Evolutionary conservation across 192 early-diverging fungal species (phyloP), one percentile per base, ranked within the genome.

Genomic region (Coemansia sp.): DNA sequence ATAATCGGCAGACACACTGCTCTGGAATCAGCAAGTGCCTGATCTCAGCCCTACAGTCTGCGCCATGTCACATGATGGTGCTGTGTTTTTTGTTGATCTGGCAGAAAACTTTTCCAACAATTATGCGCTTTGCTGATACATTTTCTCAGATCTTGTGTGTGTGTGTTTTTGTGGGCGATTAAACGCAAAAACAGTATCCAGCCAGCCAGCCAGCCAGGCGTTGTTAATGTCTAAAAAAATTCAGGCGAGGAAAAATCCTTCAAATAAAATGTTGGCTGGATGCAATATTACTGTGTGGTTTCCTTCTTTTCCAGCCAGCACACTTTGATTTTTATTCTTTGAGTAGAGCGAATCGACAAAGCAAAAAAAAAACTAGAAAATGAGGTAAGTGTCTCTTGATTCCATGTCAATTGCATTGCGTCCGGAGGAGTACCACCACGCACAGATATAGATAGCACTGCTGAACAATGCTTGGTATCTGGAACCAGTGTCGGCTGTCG

Each of bases 231-330:
- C 32, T 32, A 32, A 32, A 32, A 45, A 45, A 45, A 45, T 9
- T 15, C 13, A 45, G 44, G 44, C 21, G 21, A 45, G 44, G 44
- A 45, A 45, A 45, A 45, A 45, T 45, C 44, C 26, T 32, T 54
- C 52, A 18, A 50, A 50, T 50, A 50, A 50, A 50, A 50, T 11
- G 48, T 50, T n/a, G 6, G 11, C 18, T 13, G 15, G 11, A 7
- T 7, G 19, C 48, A n/a, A 50, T 1, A 13, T 13, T 7, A 0
- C 2, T 50, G 48, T n/a, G 52, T 0, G 57, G 64, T 9, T 52
- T 75, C 73, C 59, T 70, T 66, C 73, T 75, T 68, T 75, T 75
- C 57, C 68, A 19, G 60, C 58, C 42, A 64, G 23, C 65, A 65
- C 54, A 49, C 37, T 32, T 32, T 32, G 32, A 40, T 43, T 67